Conservation (phyloP, 148 eudicot species). For the Dysphania ambrosioides region DNA sequence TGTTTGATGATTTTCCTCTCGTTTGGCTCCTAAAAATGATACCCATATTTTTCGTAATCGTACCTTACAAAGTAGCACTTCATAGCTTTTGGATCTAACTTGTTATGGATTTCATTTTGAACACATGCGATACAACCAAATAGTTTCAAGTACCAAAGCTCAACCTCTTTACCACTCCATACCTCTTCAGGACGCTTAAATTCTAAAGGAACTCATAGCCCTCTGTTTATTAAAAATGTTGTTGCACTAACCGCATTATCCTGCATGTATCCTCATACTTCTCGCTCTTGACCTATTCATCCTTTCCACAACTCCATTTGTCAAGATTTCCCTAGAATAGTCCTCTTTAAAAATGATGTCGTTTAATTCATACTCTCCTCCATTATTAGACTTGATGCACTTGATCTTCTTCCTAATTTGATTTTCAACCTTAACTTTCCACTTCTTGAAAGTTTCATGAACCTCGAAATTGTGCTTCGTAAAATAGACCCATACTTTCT, state of each 20-base stretch:
- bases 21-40: neutral
- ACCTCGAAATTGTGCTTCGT: conserved; percentile 13
- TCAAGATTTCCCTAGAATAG: neutral
- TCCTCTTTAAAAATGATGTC: neutral
- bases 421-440: conserved; percentile 15
- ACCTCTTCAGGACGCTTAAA: neutral
- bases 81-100: neutral
- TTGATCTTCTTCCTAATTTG: neutral
- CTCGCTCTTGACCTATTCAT: conserved; percentile 2
- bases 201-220: conserved; percentile 1
- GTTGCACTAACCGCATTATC: neutral
- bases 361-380: no score
- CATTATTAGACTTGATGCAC: no score
- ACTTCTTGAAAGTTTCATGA: neutral
- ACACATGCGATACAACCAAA: neutral
- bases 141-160: neutral
- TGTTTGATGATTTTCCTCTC: neutral
- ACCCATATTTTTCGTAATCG: neutral
- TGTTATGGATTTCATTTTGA: neutral
- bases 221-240: neutral
- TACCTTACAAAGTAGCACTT: neutral
- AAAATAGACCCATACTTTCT: conserved; percentile 10
- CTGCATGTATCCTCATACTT: neutral
- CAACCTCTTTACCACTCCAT: conserved; percentile 4
- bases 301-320: no score